phyloP scores from a whole-genome alignment of 768 basidiomycete species.

The Mrakia blollopis region DNA sequence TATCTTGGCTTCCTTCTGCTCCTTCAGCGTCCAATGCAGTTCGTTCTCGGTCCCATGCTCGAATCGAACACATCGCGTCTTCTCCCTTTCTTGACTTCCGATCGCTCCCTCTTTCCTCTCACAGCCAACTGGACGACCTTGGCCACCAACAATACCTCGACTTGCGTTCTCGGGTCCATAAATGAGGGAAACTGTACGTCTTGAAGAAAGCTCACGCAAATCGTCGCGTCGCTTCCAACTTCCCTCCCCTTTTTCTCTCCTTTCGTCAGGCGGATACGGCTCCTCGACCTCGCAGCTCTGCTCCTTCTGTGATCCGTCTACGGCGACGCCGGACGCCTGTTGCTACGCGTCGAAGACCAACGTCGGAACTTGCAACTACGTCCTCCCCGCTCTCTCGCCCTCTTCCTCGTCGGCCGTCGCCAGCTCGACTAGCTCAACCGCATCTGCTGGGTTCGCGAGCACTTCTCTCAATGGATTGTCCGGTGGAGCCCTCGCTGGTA shows the following conservation, averaged over 20 bases:
- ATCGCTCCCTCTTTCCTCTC: not conserved
- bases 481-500: conserved; percentile 4
- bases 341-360: conserved; percentile 14
- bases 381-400: conserved; percentile 31
- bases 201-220: not conserved
- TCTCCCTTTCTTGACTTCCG: not conserved
- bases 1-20: not conserved
- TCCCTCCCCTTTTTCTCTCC: not conserved
- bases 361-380: not conserved
- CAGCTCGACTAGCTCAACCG: conserved; percentile 20
- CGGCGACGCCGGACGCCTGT: not conserved
- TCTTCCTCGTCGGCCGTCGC: conserved; percentile 35
- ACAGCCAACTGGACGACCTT: conserved; percentile 22
- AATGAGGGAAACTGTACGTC: conserved; percentile 22
- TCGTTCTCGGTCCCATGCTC: not conserved
- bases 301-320: conserved; percentile 1
- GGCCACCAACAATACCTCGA: conserved; percentile 18
- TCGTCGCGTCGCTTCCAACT: not conserved
- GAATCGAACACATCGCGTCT: not conserved
- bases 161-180: conserved; percentile 4
- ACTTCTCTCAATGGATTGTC: not conserved
- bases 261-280: conserved; percentile 15
- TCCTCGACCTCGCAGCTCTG: conserved; percentile 16
- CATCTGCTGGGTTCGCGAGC: not conserved
- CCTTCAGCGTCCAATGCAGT: conserved; percentile 22